phyloP scores from a whole-genome alignment of 192 early-diverging fungal species.

The Backusella morwellensis region DNA sequence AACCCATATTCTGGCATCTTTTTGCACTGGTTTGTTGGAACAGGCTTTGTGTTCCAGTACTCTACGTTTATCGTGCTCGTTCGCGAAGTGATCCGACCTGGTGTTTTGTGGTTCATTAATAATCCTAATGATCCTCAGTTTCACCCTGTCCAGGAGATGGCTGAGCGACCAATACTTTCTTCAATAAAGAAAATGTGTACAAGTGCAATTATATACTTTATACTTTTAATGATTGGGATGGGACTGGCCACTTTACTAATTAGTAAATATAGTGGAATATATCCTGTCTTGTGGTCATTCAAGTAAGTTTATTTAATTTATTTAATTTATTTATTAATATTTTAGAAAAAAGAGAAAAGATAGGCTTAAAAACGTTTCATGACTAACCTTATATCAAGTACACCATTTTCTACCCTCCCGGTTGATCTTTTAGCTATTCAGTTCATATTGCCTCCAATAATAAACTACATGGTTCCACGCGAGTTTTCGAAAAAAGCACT shows the following conservation, averaged over 20 bases:
- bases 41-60: slow-evolving; percentile 94
- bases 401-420: slow-evolving; percentile 51
- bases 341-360: neutral
- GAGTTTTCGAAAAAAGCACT: slow-evolving; percentile 39
- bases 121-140: slow-evolving; percentile 94
- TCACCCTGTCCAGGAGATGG: slow-evolving; percentile 89
- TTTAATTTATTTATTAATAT: slow-evolving; percentile 1
- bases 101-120: slow-evolving; percentile 97
- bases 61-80: slow-evolving; percentile 76
- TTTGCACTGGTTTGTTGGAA: slow-evolving; percentile 90
- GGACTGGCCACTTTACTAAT: slow-evolving; percentile 47
- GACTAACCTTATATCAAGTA: slow-evolving; percentile 3
- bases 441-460: slow-evolving; percentile 64
- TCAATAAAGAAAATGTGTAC: slow-evolving; percentile 82
- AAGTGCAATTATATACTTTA: slow-evolving; percentile 81
- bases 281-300: slow-evolving; percentile 63
- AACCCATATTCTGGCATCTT: slow-evolving; percentile 65
- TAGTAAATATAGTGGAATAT: slow-evolving; percentile 35
- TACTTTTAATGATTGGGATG: slow-evolving; percentile 71
- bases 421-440: slow-evolving; percentile 74
- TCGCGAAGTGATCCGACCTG: slow-evolving; percentile 82
- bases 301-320: slow-evolving; percentile 45
- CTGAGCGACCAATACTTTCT: slow-evolving; percentile 69
- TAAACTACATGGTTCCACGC: slow-evolving; percentile 60
- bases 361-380: neutral